Percentiles rank a stretch among this genome's conserved stretches.
Evolutionary conservation across 1,284 basidiomycete genomes (phyloP).

Genomic region (Austroboletus novae-zelandiae): DNA sequence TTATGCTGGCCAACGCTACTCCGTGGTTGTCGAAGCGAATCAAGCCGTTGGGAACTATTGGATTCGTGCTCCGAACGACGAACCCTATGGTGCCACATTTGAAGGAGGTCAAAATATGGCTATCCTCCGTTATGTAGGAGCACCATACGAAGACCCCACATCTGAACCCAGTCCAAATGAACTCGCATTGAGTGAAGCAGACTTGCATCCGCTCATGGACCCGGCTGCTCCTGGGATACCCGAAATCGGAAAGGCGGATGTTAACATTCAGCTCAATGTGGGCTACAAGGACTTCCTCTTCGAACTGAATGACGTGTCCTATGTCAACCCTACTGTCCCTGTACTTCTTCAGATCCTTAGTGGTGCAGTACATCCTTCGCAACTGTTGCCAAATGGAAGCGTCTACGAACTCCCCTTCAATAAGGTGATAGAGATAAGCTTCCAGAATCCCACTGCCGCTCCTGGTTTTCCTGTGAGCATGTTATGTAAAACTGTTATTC

Average conservation of each 20-base stretch:
- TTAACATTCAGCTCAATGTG: constrained; percentile 22
- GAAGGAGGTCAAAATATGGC: constrained; percentile 45
- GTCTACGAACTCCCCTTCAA: constrained; percentile 33
- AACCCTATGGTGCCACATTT: constrained; percentile 19
- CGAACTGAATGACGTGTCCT: constrained; percentile 20
- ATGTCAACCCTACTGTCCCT: constrained; percentile 15
- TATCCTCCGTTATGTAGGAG: constrained; percentile 52
- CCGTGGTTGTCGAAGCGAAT: constrained; percentile 12
- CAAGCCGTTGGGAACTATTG: constrained; percentile 43
- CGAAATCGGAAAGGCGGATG: constrained; percentile 28
- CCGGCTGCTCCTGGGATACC: constrained; percentile 32
- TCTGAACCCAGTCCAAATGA: constrained; percentile 32
- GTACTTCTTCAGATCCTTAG: too few species aligned
- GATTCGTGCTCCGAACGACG: constrained; percentile 33
- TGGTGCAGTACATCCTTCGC: constrained; percentile 28
- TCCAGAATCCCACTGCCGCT: constrained; percentile 20
- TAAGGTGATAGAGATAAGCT: constrained; percentile 35
- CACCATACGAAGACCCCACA: constrained; percentile 41
- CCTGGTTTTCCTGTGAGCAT: constrained; percentile 36
- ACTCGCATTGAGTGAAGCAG: constrained; percentile 29
- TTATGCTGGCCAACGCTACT: constrained; percentile 34
- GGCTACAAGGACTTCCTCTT: constrained; percentile 2
- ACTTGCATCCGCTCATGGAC: constrained; percentile 34
- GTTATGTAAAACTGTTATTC: too few species aligned
- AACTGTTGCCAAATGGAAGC: constrained; percentile 33